A percentile compares a stretch with the other conserved stretches of the same genome.
phyloP scores from a whole-genome alignment of 345 rosid species.

The Durio zibethinus region DNA sequence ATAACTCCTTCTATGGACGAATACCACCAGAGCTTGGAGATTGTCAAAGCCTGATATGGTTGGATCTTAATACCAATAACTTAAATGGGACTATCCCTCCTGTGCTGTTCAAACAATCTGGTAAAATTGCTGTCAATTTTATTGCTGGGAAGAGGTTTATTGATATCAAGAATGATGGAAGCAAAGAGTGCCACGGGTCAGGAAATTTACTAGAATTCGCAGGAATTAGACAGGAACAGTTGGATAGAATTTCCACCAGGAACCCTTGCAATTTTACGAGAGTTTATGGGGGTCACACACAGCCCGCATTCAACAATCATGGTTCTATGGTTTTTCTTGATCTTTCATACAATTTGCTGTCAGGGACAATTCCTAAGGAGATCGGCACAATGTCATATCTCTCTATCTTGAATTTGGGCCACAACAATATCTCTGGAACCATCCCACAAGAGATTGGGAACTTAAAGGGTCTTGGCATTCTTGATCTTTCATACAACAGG shows the following conservation, averaged over 20 bases:
- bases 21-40: constrained; percentile 94
- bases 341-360: constrained; percentile 68
- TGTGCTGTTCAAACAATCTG: constrained; percentile 80
- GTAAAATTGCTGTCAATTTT: constrained; percentile 70
- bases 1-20: constrained; percentile 71
- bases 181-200: constrained; percentile 80
- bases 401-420: constrained; percentile 76
- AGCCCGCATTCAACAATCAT: constrained; percentile 75
- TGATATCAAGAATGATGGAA: constrained; percentile 76
- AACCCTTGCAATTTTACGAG: constrained; percentile 84
- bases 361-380: constrained; percentile 76
- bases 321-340: constrained; percentile 97
- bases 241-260: constrained; percentile 58
- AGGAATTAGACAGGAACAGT: constrained; percentile 61
- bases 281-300: constrained; percentile 64
- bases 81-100: constrained; percentile 77
- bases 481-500: constrained; percentile 72
- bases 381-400: constrained; percentile 75
- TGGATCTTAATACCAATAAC: constrained; percentile 77
- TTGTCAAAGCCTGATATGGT: constrained; percentile 83
- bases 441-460: constrained; percentile 76
- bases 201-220: constrained; percentile 90
- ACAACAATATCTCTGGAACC: constrained; percentile 61
- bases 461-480: constrained; percentile 66
- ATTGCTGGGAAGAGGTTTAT: constrained; percentile 74